phyloP scores from a whole-genome alignment of 768 basidiomycete genomes.

The Lyophyllum shimeji region DNA sequence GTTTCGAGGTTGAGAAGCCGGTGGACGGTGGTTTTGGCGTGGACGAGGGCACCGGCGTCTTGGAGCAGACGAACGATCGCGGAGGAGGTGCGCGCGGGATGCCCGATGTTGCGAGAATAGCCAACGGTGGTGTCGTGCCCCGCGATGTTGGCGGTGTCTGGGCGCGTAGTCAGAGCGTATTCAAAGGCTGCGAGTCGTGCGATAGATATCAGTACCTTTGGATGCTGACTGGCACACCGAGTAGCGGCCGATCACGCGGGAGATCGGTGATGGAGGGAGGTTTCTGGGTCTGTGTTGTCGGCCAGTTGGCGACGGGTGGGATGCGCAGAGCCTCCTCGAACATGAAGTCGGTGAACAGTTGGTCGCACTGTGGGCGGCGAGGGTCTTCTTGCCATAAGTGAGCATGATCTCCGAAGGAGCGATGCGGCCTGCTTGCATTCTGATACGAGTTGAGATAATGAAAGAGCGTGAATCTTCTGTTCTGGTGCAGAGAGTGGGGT shows the following conservation, averaged over 20 bases:
- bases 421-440: slow-evolving; percentile 41
- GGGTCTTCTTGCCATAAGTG: slow-evolving; percentile 54
- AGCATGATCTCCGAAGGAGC: slow-evolving; percentile 43
- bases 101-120: slow-evolving; percentile 49
- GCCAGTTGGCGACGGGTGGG: slow-evolving; percentile 39
- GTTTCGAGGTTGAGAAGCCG: slow-evolving; percentile 60
- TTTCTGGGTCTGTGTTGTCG: slow-evolving; percentile 35
- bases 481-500: slow-evolving; percentile 42
- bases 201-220: slow-evolving; percentile 45
- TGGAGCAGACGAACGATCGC: slow-evolving; percentile 56
- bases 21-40: slow-evolving; percentile 63
- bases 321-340: slow-evolving; percentile 44
- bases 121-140: slow-evolving; percentile 66
- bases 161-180: not conserved
- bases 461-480: slow-evolving; percentile 48
- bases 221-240: slow-evolving; percentile 70
- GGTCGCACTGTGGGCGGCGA: slow-evolving; percentile 53
- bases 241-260: slow-evolving; percentile 44
- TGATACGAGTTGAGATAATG: slow-evolving; percentile 44
- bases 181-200: slow-evolving; percentile 1
- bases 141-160: slow-evolving; percentile 47
- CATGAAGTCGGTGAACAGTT: slow-evolving; percentile 73
- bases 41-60: slow-evolving; percentile 63
- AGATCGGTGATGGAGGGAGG: slow-evolving; percentile 29
- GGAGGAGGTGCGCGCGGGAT: slow-evolving; percentile 46